phyloP scores from a whole-genome alignment of 352 stramenopile species.

The Phytopythium cucurbitacearum region DNA sequence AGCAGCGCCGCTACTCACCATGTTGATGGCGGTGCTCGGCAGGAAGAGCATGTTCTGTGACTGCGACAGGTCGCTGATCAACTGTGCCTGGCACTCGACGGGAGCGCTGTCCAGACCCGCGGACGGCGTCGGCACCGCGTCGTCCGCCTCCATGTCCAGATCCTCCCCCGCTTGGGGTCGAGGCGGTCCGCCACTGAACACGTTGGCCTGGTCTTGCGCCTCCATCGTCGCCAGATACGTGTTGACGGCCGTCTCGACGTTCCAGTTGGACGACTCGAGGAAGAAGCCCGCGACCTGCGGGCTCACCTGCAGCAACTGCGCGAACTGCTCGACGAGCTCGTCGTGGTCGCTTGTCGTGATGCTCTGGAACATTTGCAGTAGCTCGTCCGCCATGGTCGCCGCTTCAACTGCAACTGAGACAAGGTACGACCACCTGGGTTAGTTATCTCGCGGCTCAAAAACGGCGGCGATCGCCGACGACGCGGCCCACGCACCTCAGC shows the following conservation, averaged over 20 bases:
- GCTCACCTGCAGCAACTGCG: slow-evolving; percentile 68
- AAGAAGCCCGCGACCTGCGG: slow-evolving; percentile 73
- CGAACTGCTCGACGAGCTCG: slow-evolving; percentile 82
- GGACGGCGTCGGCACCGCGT: not conserved
- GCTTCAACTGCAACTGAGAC: not conserved
- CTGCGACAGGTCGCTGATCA: slow-evolving; percentile 62
- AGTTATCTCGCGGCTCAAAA: not conserved
- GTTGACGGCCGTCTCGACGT: slow-evolving; percentile 81
- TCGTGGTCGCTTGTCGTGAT: slow-evolving; percentile 85
- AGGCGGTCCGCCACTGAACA: not conserved
- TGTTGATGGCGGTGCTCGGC: slow-evolving; percentile 41
- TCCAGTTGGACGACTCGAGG: slow-evolving; percentile 87
- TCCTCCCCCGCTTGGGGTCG: slow-evolving; percentile 25
- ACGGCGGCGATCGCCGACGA: not conserved
- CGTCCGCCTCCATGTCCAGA: slow-evolving; percentile 55
- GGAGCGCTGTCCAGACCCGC: slow-evolving; percentile 10
- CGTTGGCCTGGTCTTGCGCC: slow-evolving; percentile 12
- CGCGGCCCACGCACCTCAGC: no score
- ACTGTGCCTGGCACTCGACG: slow-evolving; percentile 43
- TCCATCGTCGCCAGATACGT: slow-evolving; percentile 78
- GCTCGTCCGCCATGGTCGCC: slow-evolving; percentile 62
- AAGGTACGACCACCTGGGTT: no score
- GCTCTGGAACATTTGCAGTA: slow-evolving; percentile 86
- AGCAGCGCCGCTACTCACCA: slow-evolving; percentile 26
- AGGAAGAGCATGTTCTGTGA: slow-evolving; percentile 54